phyloP scores from a whole-genome alignment of 257 asterid genomes.

The Solanum corneliomulleri region DNA sequence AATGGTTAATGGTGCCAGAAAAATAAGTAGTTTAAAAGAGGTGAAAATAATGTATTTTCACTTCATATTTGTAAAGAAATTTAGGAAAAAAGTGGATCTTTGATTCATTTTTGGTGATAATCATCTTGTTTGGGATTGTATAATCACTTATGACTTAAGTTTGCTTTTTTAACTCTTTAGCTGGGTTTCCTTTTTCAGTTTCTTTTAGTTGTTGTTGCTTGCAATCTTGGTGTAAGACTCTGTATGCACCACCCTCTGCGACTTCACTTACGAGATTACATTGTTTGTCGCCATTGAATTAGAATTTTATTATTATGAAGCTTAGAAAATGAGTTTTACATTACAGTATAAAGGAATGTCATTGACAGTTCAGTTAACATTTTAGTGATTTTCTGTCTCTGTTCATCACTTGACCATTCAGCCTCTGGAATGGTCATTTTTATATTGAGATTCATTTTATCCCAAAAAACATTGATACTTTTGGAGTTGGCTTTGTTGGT shows the following conservation, averaged over 20 bases:
- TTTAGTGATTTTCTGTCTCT: not conserved
- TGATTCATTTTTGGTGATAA: constrained; percentile 3
- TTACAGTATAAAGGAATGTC: not conserved
- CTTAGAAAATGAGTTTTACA: not conserved
- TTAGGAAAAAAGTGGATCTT: not conserved
- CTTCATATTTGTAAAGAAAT: constrained; percentile 7
- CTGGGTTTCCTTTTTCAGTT: not conserved
- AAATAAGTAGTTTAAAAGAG: constrained; percentile 12
- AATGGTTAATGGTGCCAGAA: constrained; percentile 7
- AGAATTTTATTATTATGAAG: not conserved
- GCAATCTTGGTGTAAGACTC: not conserved
- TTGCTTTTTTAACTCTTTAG: not conserved
- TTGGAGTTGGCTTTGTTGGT: not conserved
- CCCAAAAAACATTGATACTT: not conserved
- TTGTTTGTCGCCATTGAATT: not conserved
- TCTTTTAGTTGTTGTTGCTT: not conserved
- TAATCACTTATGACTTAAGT: not conserved
- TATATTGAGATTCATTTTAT: not conserved
- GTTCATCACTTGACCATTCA: not conserved
- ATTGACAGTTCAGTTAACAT: not conserved
- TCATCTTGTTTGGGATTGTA: constrained; percentile 7
- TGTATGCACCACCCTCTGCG: fast-evolving
- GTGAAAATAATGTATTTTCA: constrained; percentile 2
- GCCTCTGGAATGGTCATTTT: not conserved
- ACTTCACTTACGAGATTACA: not conserved